Evolutionary conservation across 345 rosid species (phyloP).

Genomic region (Lepidium aucheri): DNA sequence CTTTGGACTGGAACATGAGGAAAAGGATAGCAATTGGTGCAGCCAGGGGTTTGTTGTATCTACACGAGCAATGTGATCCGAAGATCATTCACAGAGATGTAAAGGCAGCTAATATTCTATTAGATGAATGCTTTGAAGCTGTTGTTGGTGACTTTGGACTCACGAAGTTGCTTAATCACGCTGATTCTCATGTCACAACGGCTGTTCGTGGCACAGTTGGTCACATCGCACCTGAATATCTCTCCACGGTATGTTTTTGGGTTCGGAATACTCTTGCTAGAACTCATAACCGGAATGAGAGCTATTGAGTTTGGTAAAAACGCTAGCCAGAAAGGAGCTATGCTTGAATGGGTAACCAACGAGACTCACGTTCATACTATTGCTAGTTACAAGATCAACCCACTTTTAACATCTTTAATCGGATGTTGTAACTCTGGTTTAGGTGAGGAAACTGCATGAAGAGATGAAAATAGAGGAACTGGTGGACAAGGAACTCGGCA

Average conservation of each 20-base stretch:
- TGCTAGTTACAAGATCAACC: background rate
- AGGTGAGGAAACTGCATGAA: slow-evolving; percentile 72
- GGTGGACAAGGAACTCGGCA: slow-evolving; percentile 68
- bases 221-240: slow-evolving; percentile 91
- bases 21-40: slow-evolving; percentile 91
- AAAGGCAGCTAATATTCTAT: slow-evolving; percentile 84
- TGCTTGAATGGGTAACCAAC: slow-evolving; percentile 78
- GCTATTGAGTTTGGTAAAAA: slow-evolving; percentile 86
- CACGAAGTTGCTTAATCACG: slow-evolving; percentile 84
- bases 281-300: slow-evolving; percentile 85
- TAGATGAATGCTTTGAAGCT: slow-evolving; percentile 80
- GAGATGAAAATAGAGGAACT: slow-evolving; percentile 74
- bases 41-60: slow-evolving; percentile 80
- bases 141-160: slow-evolving; percentile 98
- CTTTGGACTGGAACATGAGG: slow-evolving; percentile 81
- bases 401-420: background rate
- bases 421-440: background rate
- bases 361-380: too few relatives aligned
- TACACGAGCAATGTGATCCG: slow-evolving; percentile 94
- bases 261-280: slow-evolving; percentile 81
- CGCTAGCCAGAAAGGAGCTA: slow-evolving; percentile 77
- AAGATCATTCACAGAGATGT: slow-evolving; percentile 91
- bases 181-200: slow-evolving; percentile 88
- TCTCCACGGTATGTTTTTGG: slow-evolving; percentile 95
- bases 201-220: slow-evolving; percentile 97